These are phyloP conservation scores for Simplicillium sp. DNA, from an alignment of 2,329 filamentous ascomycete species.

Conservation along the genomic window DNA sequence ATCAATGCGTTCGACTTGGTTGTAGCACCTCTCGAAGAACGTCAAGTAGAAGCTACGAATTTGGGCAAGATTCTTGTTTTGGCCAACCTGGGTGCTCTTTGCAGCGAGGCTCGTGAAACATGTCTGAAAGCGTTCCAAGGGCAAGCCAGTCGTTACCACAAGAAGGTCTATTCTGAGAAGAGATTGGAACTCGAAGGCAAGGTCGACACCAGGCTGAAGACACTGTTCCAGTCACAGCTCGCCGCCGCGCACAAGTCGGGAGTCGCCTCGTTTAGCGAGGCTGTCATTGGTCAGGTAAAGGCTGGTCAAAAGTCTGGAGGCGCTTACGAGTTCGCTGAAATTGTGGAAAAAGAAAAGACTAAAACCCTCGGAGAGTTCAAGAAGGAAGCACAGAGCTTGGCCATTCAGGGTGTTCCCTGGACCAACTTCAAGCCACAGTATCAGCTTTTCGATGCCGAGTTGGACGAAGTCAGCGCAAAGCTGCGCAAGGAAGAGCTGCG, in stretches of 20 bases:
- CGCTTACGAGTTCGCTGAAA: conserved; percentile 89
- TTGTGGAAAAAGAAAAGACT: conserved; percentile 75
- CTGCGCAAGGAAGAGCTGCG: conserved; percentile 95
- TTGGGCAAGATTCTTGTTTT: conserved; percentile 68
- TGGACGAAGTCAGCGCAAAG: conserved; percentile 77
- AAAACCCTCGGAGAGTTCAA: conserved; percentile 68
- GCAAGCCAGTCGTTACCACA: conserved; percentile 91
- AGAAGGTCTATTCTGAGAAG: conserved; percentile 86
- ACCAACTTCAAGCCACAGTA: conserved; percentile 78
- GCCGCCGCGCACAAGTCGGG: conserved; percentile 82
- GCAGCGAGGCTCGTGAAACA: conserved; percentile 61
- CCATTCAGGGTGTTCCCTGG: conserved; percentile 77
- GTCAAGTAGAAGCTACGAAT: conserved; percentile 65
- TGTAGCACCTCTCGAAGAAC: conserved; percentile 77
- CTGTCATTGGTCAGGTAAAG: conserved; percentile 81
- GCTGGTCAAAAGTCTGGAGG: conserved; percentile 84
- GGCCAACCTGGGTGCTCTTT: conserved; percentile 61
- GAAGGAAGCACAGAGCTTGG: conserved; percentile 61
- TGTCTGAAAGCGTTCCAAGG: conserved; percentile 78
- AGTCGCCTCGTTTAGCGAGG: conserved; percentile 74
- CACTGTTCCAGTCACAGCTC: conserved; percentile 81
- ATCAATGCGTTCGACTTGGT: conserved; percentile 71
- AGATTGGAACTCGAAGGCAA: conserved; percentile 75
- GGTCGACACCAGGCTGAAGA: conserved; percentile 79
- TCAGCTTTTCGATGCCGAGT: conserved; percentile 74